Evolutionary conservation across 768 basidiomycete species (phyloP).

Genomic region (Kockovaella imperatae): DNA sequence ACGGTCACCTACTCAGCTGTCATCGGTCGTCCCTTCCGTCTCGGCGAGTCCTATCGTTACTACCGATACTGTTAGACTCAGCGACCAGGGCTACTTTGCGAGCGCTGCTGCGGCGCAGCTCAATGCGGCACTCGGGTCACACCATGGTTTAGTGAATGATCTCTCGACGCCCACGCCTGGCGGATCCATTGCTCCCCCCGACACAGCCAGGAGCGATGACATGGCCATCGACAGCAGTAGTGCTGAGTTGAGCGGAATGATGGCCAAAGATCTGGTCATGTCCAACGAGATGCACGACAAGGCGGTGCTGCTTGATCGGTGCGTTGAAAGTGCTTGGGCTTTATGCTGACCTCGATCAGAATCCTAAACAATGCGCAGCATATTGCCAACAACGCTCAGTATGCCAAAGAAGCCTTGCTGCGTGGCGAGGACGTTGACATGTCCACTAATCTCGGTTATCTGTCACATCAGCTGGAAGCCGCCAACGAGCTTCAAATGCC

Average conservation of each 20-base stretch:
- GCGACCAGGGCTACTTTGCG: slow-evolving; percentile 8
- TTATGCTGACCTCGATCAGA: slow-evolving; percentile 9
- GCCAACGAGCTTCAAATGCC: slow-evolving; percentile 24
- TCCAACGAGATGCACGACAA: slow-evolving; percentile 38
- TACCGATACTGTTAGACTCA: slow-evolving; percentile 6
- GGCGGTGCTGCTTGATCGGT: slow-evolving; percentile 37
- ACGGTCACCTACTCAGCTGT: slow-evolving; percentile 14
- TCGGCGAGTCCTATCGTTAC: too few relatives aligned
- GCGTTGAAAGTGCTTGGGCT: slow-evolving; percentile 10
- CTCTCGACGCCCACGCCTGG: slow-evolving; percentile 23
- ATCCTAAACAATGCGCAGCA: slow-evolving; percentile 34
- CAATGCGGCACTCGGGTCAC: slow-evolving; percentile 7
- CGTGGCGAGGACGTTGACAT: slow-evolving; percentile 34
- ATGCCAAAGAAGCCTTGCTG: slow-evolving; percentile 35
- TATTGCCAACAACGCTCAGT: slow-evolving; percentile 33
- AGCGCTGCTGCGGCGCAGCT: background rate
- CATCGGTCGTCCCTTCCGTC: slow-evolving; percentile 23
- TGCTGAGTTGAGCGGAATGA: slow-evolving; percentile 1
- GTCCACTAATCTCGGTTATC: slow-evolving; percentile 36
- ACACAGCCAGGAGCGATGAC: background rate
- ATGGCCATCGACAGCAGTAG: background rate
- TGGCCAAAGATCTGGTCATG: slow-evolving; percentile 22
- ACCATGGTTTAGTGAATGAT: slow-evolving; percentile 29
- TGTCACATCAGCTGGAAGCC: slow-evolving; percentile 37
- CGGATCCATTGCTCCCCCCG: background rate